Conservation (phyloP, 192 early-diverging fungal species). For the Coemansia sp. region DNA sequence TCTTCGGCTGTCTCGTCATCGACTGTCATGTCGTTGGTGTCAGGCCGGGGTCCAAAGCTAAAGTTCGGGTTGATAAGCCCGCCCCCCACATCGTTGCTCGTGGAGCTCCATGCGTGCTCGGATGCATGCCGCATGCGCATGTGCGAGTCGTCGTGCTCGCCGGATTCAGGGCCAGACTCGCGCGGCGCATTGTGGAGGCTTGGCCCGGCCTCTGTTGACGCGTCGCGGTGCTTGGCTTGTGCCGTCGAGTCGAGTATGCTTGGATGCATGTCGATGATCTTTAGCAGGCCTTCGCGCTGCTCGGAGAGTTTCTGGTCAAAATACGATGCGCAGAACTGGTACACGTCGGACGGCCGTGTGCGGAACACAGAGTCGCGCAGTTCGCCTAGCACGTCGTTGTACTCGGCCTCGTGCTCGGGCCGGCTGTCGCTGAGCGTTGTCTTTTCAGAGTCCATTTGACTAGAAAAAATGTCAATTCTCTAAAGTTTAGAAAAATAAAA, state of each 20-base stretch:
- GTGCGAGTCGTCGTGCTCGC: slow-evolving; percentile 39
- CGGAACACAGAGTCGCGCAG: slow-evolving; percentile 76
- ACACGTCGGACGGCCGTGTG: slow-evolving; percentile 81
- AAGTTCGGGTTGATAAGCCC: slow-evolving; percentile 50
- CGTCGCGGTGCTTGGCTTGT: slow-evolving; percentile 9
- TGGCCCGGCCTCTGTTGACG: slow-evolving; percentile 4
- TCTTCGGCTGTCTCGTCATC: slow-evolving; percentile 64
- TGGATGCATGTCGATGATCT: slow-evolving; percentile 51
- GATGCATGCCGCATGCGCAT: slow-evolving; percentile 55
- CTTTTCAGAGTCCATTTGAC: slow-evolving; percentile 51
- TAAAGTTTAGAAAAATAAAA: background rate
- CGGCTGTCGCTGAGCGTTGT: slow-evolving; percentile 44
- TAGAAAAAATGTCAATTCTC: background rate
- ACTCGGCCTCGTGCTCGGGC: slow-evolving; percentile 53
- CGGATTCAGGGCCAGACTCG: slow-evolving; percentile 46
- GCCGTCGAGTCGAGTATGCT: slow-evolving; percentile 30
- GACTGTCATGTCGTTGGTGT: slow-evolving; percentile 56
- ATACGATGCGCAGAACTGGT: slow-evolving; percentile 90
- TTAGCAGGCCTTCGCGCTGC: slow-evolving; percentile 60
- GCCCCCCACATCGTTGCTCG: slow-evolving; percentile 17
- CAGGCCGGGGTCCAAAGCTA: slow-evolving; percentile 57
- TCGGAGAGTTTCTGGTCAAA: slow-evolving; percentile 86
- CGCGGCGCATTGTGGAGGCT: slow-evolving; percentile 33
- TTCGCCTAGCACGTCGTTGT: slow-evolving; percentile 74
- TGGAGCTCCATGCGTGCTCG: slow-evolving; percentile 47